Evolutionary conservation across 2,329 filamentous ascomycete genomes (phyloP).

Genomic region (Colletotrichum spinosum): DNA sequence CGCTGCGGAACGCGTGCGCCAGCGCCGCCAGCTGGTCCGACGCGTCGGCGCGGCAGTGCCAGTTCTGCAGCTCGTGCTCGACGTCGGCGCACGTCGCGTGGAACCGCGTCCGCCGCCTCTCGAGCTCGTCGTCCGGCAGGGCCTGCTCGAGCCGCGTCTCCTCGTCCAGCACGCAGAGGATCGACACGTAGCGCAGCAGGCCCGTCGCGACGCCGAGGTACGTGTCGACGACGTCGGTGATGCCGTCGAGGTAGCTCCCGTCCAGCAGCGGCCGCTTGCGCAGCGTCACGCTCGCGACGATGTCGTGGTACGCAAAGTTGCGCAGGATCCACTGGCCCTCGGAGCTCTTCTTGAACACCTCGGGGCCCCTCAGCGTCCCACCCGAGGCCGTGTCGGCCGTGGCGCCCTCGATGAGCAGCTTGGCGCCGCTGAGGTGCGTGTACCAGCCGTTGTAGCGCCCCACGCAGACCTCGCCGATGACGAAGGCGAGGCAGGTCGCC

Average conservation of each 20-base stretch:
- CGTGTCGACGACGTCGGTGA: constrained; percentile 37
- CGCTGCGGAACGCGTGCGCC: constrained; percentile 27
- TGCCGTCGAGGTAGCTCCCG: constrained; percentile 31
- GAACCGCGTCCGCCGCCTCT: neutral
- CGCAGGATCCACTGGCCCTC: constrained; percentile 39
- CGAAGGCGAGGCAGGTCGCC: constrained; percentile 33
- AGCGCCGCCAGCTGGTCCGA: constrained; percentile 16
- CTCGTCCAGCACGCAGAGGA: constrained; percentile 22
- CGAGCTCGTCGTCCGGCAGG: neutral
- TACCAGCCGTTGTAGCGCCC: constrained; percentile 30
- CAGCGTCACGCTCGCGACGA: constrained; percentile 30
- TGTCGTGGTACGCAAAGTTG: constrained; percentile 39
- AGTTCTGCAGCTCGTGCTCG: constrained; percentile 27
- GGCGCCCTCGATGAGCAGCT: constrained; percentile 34
- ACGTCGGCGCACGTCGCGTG: constrained; percentile 11
- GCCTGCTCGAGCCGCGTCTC: constrained; percentile 4
- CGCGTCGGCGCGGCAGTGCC: constrained; percentile 22
- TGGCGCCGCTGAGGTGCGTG: constrained; percentile 34
- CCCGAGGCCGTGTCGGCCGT: constrained; percentile 8
- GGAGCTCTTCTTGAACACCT: constrained; percentile 31
- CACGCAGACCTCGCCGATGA: constrained; percentile 31
- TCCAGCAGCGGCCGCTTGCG: constrained; percentile 33
- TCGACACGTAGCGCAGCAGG: constrained; percentile 26
- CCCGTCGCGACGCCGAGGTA: constrained; percentile 37
- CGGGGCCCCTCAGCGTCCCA: constrained; percentile 14